These are phyloP conservation scores for Fusarium sulawesiense DNA, from an alignment of 2,329 filamentous ascomycete species.

Conservation along the genomic window DNA sequence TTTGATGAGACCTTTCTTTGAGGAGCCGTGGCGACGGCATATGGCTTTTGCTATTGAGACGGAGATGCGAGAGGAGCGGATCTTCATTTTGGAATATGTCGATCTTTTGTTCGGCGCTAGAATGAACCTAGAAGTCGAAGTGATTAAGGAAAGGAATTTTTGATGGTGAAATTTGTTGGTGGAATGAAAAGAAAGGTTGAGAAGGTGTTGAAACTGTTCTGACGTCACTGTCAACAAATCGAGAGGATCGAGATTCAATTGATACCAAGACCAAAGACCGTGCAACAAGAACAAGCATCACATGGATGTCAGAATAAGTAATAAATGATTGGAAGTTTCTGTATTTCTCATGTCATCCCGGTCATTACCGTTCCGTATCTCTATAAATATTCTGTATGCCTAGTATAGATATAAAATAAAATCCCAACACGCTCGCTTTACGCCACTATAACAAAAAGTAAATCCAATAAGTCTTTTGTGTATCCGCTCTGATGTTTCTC, in stretches of 20 bases:
- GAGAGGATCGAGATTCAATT: constrained; percentile 12
- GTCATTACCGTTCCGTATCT: constrained; percentile 24
- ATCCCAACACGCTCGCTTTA: constrained; percentile 31
- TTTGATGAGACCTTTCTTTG: constrained; percentile 46
- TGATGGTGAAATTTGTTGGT: background rate
- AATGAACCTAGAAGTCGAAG: background rate
- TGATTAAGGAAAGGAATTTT: background rate
- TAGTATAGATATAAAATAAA: constrained; percentile 1
- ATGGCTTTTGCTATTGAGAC: constrained; percentile 67
- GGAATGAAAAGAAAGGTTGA: constrained; percentile 1
- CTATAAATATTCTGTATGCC: constrained; percentile 12
- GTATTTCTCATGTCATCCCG: constrained; percentile 19
- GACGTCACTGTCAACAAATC: constrained; percentile 34
- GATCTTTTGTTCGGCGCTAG: background rate
- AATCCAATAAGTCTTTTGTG: background rate
- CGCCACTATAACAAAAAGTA: constrained; percentile 17
- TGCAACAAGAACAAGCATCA: background rate
- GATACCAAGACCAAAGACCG: background rate
- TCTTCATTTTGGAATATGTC: constrained; percentile 44
- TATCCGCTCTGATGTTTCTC: background rate
- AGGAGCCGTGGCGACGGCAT: constrained; percentile 54
- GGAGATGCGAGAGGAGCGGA: constrained; percentile 59
- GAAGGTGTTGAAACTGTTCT: background rate
- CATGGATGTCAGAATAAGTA: too few species aligned
- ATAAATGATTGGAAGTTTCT: background rate